These are phyloP conservation scores for Serpula lacrymans DNA, from an alignment of 768 basidiomycete genomes.

Conservation along the genomic window DNA sequence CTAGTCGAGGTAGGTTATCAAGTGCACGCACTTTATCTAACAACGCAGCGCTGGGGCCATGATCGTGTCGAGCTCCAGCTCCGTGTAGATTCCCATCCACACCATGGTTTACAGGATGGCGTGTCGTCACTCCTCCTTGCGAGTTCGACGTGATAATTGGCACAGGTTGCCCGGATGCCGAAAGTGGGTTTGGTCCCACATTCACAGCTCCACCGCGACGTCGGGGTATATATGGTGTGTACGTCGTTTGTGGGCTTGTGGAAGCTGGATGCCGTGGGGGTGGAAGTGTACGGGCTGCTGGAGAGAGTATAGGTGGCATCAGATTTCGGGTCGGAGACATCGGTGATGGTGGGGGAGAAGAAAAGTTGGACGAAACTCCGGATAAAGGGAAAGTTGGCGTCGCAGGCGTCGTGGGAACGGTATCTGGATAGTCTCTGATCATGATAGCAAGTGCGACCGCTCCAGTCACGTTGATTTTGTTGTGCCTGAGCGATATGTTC, in stretches of 20 bases:
- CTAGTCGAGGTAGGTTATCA: conserved; percentile 81
- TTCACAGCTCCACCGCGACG: conserved; percentile 42
- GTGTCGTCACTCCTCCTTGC: conserved; percentile 50
- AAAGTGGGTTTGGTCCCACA: conserved; percentile 32
- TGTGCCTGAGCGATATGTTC: conserved; percentile 88
- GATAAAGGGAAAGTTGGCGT: conserved; percentile 8
- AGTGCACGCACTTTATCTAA: conserved; percentile 88
- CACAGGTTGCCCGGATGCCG: conserved; percentile 44
- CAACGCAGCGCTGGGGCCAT: conserved; percentile 70
- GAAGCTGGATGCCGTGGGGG: conserved; percentile 46
- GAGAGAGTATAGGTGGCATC: conserved; percentile 18
- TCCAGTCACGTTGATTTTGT: conserved; percentile 79
- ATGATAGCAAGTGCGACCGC: conserved; percentile 92
- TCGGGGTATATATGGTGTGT: conserved; percentile 80
- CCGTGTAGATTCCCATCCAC: neutral
- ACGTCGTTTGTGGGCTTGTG: conserved; percentile 61
- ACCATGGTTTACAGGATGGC: conserved; percentile 28
- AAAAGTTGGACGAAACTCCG: conserved; percentile 14
- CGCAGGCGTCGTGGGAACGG: conserved; percentile 37
- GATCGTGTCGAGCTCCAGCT: conserved; percentile 16
- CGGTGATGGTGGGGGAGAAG: conserved; percentile 31
- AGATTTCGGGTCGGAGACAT: conserved; percentile 23
- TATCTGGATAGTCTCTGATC: conserved; percentile 94
- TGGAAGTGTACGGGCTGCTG: conserved; percentile 26
- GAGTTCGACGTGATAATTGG: conserved; percentile 69